Base-by-base conservation (phyloP, 257 asterid genomes). In the Petunia axillaris region DNA sequence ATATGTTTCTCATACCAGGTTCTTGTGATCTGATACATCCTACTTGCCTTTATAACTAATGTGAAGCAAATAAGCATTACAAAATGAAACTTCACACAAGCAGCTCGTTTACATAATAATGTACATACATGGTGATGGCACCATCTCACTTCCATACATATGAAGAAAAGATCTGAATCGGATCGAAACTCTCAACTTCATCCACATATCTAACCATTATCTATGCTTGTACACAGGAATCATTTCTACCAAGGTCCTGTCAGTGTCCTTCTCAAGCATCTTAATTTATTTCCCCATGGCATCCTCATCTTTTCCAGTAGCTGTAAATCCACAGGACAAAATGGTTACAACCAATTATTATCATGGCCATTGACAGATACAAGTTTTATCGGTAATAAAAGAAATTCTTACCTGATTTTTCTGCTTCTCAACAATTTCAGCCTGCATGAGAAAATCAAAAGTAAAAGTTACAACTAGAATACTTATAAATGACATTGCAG, bases 161-260 rank as follows among this genome's bases (percentile, higher is more conserved):
- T 77, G 71, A 80, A 77, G 84, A 78, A 54, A 41, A 39, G 39
- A 16, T 70, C 54, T 39, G 67, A 35, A 46, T 79, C 62, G 79
- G 84, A 82, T 81, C 87, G 54, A 60, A 75, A 40, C 59, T 79
- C 50, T 78, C 78, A 54, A 65, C 76, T 50, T 63, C 75, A 60
- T 79, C 82, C 82, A 63, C 74, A 75, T 66, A 60, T 71, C 82
- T 73, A 79, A 48, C 81, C 70, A 78, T 39, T 44, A 2, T 6
- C 77, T 36, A 10, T 40, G 36, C 67, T 73, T 75, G 77, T 44
- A 38, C 65, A 37, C 41, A 4, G 1, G 41, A 46, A 37, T 43
- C 46, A 55, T 54, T 52, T 80, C 85, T 90, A 93, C 97, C 96
- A 94, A 58, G 96, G 98, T 76, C 98, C 98, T 6, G 98, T 93